Evolutionary conservation across 2,329 filamentous ascomycete species (phyloP).

Genomic region (Nigrospora sphaerica): DNA sequence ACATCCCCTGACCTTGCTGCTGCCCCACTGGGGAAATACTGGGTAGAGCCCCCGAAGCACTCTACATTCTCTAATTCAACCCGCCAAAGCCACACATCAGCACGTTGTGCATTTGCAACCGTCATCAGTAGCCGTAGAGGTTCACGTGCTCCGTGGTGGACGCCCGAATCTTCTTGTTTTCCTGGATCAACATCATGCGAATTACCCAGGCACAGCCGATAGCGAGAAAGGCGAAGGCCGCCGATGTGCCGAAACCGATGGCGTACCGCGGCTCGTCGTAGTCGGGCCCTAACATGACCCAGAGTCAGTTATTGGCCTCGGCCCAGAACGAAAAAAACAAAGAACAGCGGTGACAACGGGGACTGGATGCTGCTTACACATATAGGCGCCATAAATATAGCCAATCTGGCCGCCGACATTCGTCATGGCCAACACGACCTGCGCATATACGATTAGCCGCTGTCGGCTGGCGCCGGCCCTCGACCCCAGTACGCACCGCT

Average conservation of each 20-base stretch:
- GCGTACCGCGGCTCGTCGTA: conserved; percentile 35
- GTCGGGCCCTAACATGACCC: conserved; percentile 20
- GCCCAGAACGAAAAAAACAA: too few species aligned
- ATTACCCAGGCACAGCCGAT: conserved; percentile 35
- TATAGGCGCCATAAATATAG: conserved; percentile 43
- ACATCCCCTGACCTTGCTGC: too few species aligned
- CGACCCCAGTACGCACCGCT: conserved; percentile 17
- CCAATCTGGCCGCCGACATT: conserved; percentile 39
- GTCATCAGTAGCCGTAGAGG: conserved; percentile 26
- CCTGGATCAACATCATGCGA: conserved; percentile 28
- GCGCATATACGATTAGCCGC: not conserved
- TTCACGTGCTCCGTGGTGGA: conserved; percentile 26
- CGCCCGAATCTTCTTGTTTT: conserved; percentile 31
- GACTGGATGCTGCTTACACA: conserved; percentile 20
- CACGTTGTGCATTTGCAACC: too few species aligned
- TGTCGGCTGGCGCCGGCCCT: not conserved
- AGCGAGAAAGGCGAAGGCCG: conserved; percentile 30
- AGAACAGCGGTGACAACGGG: too few species aligned
- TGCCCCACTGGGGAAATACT: too few species aligned
- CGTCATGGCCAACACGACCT: conserved; percentile 36
- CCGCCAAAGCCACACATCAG: too few species aligned
- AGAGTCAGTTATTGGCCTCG: too few species aligned
- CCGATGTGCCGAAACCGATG: conserved; percentile 36
- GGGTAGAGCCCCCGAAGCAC: too few species aligned
- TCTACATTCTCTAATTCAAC: too few species aligned